Percentiles rank a stretch among this genome's conserved stretches.
phyloP scores from a whole-genome alignment of 1,284 basidiomycete species.

The Vanrija pseudolonga region DNA sequence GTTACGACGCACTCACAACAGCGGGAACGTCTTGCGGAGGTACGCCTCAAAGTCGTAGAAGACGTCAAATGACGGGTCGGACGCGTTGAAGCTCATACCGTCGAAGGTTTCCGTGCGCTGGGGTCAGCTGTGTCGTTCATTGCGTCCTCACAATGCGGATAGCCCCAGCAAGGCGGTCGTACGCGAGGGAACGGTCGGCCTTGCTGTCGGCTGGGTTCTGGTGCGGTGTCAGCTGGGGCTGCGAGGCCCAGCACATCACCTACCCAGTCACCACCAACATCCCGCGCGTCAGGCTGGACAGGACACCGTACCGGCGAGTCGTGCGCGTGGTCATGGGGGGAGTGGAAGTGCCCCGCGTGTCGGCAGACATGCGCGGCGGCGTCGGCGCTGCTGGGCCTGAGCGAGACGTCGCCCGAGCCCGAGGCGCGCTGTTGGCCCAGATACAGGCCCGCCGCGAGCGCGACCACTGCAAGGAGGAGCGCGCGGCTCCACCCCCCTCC shows the following conservation, averaged over 20 bases:
- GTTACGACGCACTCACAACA: slow-evolving; percentile 19
- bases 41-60: slow-evolving; percentile 18
- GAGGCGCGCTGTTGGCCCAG: background rate
- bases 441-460: background rate
- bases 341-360: background rate
- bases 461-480: background rate
- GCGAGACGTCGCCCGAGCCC: background rate
- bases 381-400: too few relatives aligned
- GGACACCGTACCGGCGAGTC: background rate
- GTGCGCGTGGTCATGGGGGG: background rate
- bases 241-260: background rate
- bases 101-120: slow-evolving; percentile 14
- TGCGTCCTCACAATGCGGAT: slow-evolving; percentile 7
- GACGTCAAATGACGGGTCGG: slow-evolving; percentile 10
- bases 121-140: background rate
- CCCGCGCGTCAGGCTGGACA: background rate
- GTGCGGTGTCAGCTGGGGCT: too few relatives aligned
- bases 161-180: slow-evolving; percentile 11
- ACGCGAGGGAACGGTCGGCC: slow-evolving; percentile 3
- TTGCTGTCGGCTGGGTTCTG: background rate
- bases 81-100: slow-evolving; percentile 19
- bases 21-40: slow-evolving; percentile 33
- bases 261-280: background rate
- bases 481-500: background rate
- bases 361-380: background rate